Evolutionary conservation across 371 early-diverging fungal species (phyloP), one percentile per base, ranked within the genome.

Genomic region (Conidiobolus incongruus): DNA sequence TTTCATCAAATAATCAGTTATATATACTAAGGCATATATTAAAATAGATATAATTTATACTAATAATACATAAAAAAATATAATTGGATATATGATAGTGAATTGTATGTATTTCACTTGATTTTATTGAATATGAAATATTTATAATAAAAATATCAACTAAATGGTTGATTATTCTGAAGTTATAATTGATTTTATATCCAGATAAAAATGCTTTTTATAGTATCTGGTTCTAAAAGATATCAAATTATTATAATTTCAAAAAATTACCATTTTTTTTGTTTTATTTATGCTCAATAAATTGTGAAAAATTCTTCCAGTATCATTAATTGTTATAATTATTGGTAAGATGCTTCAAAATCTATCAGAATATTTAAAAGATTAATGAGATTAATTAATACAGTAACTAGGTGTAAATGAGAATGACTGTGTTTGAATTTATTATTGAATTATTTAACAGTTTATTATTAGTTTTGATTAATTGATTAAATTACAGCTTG

Each of bases 401-500:
- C n/a, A n/a, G n/a, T n/a, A n/a, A n/a, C n/a, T n/a, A n/a, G n/a
- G n/a, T n/a, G n/a, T n/a, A n/a, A n/a, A n/a, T n/a, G n/a, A n/a
- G n/a, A n/a, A n/a, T 19, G 19, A 37, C 10, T 6, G 15, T 13
- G 19, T 19, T 37, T 15, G 6, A 31, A 7, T 8, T 13, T 15
- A 37, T 19, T 6, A 6, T 37, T 15, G 19, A 6, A 13, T 7
- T 37, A 37, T 19, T 8, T 19, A 10, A 13, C 37, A 37, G 15
- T 37, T 37, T 10, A 3, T 40, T 1, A 1, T 13, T 4, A 40
- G n/a, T 1, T 11, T 1, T 20, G 19, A 13, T 20, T 12, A 1
- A 16, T 10, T 19, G 30, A 40, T 45, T 45, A 22, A 50, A 26
- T 35, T 50, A 45, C 15, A 46, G 35, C 46, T 52, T 49, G 37